Evolutionary conservation across 306 rosid species (phyloP).

Genomic region (Glycine tomentella): DNA sequence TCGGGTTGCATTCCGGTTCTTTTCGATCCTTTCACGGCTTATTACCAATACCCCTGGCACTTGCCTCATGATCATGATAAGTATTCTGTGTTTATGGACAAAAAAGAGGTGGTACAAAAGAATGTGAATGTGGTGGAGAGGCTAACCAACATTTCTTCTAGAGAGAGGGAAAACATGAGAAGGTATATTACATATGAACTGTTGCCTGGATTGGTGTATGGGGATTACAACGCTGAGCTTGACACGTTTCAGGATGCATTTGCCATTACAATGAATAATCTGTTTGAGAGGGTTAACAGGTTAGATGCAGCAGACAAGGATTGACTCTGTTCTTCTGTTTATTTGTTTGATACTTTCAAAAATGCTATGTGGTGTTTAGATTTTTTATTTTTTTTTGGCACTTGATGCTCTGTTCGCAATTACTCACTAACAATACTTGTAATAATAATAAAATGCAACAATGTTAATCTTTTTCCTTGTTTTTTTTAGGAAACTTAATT

Average conservation of each 20-base stretch:
- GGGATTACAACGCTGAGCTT: constrained; percentile 57
- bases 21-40: constrained; percentile 78
- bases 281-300: constrained; percentile 61
- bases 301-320: constrained; percentile 32
- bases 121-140: constrained; percentile 63
- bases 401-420: background rate
- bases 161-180: constrained; percentile 69
- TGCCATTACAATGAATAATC: constrained; percentile 59
- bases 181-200: constrained; percentile 69
- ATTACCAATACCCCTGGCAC: constrained; percentile 87
- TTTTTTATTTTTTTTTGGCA: background rate
- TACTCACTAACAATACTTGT: constrained; percentile 31
- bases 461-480: background rate
- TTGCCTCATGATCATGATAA: constrained; percentile 61
- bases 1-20: constrained; percentile 80
- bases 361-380: background rate
- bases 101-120: constrained; percentile 57
- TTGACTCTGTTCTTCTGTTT: background rate
- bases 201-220: constrained; percentile 73
- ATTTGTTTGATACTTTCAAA: background rate
- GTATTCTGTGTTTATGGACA: constrained; percentile 75
- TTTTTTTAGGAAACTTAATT: too few relatives aligned
- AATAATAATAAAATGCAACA: background rate
- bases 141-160: constrained; percentile 55
- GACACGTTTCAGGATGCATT: constrained; percentile 75